A percentile compares a stretch with the other conserved stretches of the same genome.
These are phyloP conservation scores for Dendrostoma leiphaemia DNA, from an alignment of 2,329 filamentous ascomycete species.

Conservation along the genomic window DNA sequence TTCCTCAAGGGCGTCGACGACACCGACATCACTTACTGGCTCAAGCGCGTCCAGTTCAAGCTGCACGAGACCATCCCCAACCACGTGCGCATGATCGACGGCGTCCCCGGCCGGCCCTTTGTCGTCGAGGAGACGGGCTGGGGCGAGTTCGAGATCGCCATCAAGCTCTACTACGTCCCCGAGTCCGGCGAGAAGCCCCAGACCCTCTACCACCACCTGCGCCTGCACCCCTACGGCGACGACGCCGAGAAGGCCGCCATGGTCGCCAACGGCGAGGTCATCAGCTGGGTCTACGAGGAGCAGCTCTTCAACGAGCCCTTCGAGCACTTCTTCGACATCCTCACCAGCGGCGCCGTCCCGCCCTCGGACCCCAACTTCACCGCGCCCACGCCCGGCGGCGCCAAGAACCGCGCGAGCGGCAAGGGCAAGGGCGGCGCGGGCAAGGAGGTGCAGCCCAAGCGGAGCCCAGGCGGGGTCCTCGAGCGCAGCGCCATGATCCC, in stretches of 20 bases:
- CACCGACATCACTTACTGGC: slow-evolving; percentile 90
- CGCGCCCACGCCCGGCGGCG: slow-evolving; percentile 14
- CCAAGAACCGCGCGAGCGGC: slow-evolving; percentile 57
- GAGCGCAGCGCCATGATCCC: slow-evolving; percentile 76
- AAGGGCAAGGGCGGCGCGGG: slow-evolving; percentile 50
- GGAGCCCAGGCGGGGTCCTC: slow-evolving; percentile 51
- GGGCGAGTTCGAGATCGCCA: slow-evolving; percentile 96
- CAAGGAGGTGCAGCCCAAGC: slow-evolving; percentile 32
- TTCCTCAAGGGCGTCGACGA: slow-evolving; percentile 90
- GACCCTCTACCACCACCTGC: slow-evolving; percentile 90
- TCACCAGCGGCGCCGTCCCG: slow-evolving; percentile 70
- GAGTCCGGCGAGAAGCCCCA: slow-evolving; percentile 91
- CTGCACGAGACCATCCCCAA: slow-evolving; percentile 96
- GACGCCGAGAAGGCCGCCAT: slow-evolving; percentile 68
- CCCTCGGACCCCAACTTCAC: slow-evolving; percentile 23
- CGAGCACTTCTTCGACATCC: slow-evolving; percentile 82
- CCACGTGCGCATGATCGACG: slow-evolving; percentile 80
- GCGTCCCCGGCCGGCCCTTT: slow-evolving; percentile 67
- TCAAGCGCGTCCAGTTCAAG: slow-evolving; percentile 97
- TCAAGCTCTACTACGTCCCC: slow-evolving; percentile 89
- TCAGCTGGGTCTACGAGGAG: slow-evolving; percentile 85
- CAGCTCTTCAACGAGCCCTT: slow-evolving; percentile 97
- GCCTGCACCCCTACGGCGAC: slow-evolving; percentile 86
- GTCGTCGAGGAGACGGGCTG: slow-evolving; percentile 90
- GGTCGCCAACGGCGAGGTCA: slow-evolving; percentile 61